A percentile compares a stretch with the other conserved stretches of the same genome.
phyloP scores from a whole-genome alignment of 768 basidiomycete species.

The Hygrocybe coccinea region DNA sequence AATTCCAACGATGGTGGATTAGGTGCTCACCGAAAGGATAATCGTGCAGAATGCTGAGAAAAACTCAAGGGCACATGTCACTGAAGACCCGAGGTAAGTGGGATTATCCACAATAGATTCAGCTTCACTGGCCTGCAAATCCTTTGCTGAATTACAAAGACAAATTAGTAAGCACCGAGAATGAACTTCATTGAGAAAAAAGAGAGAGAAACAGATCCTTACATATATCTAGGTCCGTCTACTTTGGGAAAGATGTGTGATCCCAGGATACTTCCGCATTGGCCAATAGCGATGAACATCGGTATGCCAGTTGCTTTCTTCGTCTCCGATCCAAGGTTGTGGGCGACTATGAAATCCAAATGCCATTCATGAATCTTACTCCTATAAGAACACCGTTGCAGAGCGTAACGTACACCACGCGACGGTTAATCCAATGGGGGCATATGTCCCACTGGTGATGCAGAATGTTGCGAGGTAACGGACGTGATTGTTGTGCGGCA shows the following conservation, averaged over 20 bases:
- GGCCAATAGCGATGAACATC: slow-evolving; percentile 76
- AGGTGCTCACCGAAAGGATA: too few relatives aligned
- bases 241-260: slow-evolving; percentile 63
- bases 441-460: slow-evolving; percentile 72
- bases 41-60: too few relatives aligned
- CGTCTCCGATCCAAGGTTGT: slow-evolving; percentile 74
- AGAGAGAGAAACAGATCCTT: not conserved
- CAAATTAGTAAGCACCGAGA: not conserved
- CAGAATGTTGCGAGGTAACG: slow-evolving; percentile 77
- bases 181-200: too few relatives aligned
- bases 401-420: slow-evolving; percentile 61
- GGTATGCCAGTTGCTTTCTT: slow-evolving; percentile 74
- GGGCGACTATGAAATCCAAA: slow-evolving; percentile 43
- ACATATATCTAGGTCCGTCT: slow-evolving; percentile 66
- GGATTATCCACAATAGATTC: slow-evolving; percentile 20
- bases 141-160: slow-evolving; percentile 42
- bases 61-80: too few relatives aligned
- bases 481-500: slow-evolving; percentile 45
- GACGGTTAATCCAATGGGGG: slow-evolving; percentile 66
- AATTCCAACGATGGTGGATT: too few relatives aligned
- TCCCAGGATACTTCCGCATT: slow-evolving; percentile 73
- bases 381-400: too few relatives aligned
- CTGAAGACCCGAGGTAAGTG: too few relatives aligned
- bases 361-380: too few relatives aligned
- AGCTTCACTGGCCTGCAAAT: slow-evolving; percentile 42